Percentiles rank a stretch among this genome's conserved stretches.
These are phyloP conservation scores for Populus nigra DNA, from an alignment of 345 rosid species.

Conservation along the genomic window DNA sequence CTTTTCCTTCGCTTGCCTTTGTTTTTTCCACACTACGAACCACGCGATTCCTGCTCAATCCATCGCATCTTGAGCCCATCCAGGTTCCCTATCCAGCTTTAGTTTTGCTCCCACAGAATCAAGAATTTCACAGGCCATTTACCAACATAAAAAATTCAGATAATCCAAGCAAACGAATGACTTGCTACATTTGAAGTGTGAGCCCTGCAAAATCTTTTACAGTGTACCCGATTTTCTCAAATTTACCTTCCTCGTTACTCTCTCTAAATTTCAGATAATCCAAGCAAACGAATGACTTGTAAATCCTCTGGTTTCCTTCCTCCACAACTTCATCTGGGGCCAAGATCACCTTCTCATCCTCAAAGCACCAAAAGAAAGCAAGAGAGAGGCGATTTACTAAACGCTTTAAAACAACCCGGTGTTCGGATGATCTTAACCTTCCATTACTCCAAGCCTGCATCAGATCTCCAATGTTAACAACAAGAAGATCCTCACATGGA, in stretches of 20 bases:
- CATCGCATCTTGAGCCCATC: background rate
- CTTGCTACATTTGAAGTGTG: conserved; percentile 9
- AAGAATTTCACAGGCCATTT: no score
- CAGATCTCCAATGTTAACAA: conserved; percentile 72
- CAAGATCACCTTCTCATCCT: conserved; percentile 54
- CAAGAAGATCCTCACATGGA: conserved; percentile 50
- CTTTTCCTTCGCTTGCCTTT: background rate
- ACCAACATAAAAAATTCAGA: background rate
- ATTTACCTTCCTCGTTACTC: conserved; percentile 58
- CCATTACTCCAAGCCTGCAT: conserved; percentile 88
- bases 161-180: no score
- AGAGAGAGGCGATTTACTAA: conserved; percentile 48
- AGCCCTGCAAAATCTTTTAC: conserved; percentile 66
- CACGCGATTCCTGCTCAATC: background rate
- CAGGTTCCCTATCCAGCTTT: no score
- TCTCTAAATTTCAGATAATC: conserved; percentile 62
- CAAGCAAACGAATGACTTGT: conserved; percentile 52
- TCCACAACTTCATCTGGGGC: conserved; percentile 62
- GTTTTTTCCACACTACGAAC: background rate
- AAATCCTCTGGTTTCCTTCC: conserved; percentile 40
- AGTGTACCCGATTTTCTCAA: conserved; percentile 59
- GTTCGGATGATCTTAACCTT: conserved; percentile 64
- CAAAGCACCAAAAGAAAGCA: conserved; percentile 73
- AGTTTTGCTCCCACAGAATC: no score
- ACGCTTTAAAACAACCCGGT: conserved; percentile 54